These are phyloP conservation scores for Pyrrhoderma noxium DNA, from an alignment of 1,284 basidiomycete genomes.

Conservation along the genomic window DNA sequence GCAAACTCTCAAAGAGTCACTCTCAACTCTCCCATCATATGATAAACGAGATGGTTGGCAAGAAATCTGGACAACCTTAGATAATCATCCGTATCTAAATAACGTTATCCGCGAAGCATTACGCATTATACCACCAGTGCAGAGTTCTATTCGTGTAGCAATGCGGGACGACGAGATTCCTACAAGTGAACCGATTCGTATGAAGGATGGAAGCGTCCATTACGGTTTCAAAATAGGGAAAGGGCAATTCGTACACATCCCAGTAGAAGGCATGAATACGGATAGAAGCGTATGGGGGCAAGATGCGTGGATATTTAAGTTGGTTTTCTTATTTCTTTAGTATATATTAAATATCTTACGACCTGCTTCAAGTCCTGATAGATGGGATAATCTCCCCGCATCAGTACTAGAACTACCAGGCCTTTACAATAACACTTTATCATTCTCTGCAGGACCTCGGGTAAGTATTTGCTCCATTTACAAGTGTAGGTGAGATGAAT, in stretches of 20 bases:
- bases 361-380: slow-evolving; percentile 48
- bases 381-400: slow-evolving; percentile 71
- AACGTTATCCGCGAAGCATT: slow-evolving; percentile 71
- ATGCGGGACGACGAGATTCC: slow-evolving; percentile 70
- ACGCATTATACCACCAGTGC: slow-evolving; percentile 71
- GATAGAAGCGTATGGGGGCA: slow-evolving; percentile 70
- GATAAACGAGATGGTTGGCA: slow-evolving; percentile 26
- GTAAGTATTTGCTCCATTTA: slow-evolving; percentile 35
- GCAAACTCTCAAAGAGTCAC: slow-evolving; percentile 33
- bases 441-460: slow-evolving; percentile 72
- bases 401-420: slow-evolving; percentile 54
- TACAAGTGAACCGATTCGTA: slow-evolving; percentile 53
- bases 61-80: slow-evolving; percentile 42
- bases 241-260: slow-evolving; percentile 66
- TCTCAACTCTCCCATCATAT: slow-evolving; percentile 33
- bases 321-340: slow-evolving; percentile 23
- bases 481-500: background rate
- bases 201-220: slow-evolving; percentile 41
- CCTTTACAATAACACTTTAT: slow-evolving; percentile 59
- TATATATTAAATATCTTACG: background rate
- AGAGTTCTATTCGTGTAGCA: slow-evolving; percentile 70
- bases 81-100: slow-evolving; percentile 65
- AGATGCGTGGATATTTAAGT: slow-evolving; percentile 74
- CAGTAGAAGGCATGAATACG: slow-evolving; percentile 70
- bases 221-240: slow-evolving; percentile 45